Conservation (phyloP, 2,329 filamentous ascomycete genomes). For the Lasiodiplodia hormozganensis region DNA sequence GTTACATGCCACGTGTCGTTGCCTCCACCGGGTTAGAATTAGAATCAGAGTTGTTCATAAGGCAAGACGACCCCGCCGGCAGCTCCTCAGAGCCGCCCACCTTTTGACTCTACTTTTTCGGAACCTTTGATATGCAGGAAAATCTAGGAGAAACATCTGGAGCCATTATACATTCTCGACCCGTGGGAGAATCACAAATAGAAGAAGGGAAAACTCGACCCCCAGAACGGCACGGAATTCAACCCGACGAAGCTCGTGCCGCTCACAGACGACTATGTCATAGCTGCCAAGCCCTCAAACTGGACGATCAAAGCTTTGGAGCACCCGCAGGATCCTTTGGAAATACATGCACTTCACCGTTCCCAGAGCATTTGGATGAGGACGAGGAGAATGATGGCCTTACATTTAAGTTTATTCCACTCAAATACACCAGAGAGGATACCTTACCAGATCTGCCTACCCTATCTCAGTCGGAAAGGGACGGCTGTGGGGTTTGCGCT, state of each 20-base stretch:
- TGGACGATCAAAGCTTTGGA: neutral
- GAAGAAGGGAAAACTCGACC: neutral
- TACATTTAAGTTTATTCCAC: neutral
- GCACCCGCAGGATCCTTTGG: accelerated
- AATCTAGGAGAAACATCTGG: too few relatives aligned
- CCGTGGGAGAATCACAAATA: too few relatives aligned
- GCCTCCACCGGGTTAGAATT: too few relatives aligned
- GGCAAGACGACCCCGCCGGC: neutral
- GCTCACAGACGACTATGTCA: neutral
- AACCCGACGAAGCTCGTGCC: neutral
- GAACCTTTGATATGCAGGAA: too few relatives aligned
- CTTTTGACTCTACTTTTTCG: neutral
- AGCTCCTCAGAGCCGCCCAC: neutral
- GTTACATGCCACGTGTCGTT: too few relatives aligned
- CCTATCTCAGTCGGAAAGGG: neutral
- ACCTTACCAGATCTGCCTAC: neutral
- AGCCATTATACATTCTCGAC: too few relatives aligned
- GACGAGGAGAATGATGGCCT: neutral
- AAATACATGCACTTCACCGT: neutral
- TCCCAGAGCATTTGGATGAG: too few relatives aligned
- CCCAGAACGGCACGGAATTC: neutral
- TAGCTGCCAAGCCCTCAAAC: neutral
- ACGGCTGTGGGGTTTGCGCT: neutral
- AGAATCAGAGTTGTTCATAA: neutral
- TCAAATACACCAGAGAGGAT: neutral